Conservation (phyloP, 1,139 yeast species). For the Scheffersomyces cryptocercus region DNA sequence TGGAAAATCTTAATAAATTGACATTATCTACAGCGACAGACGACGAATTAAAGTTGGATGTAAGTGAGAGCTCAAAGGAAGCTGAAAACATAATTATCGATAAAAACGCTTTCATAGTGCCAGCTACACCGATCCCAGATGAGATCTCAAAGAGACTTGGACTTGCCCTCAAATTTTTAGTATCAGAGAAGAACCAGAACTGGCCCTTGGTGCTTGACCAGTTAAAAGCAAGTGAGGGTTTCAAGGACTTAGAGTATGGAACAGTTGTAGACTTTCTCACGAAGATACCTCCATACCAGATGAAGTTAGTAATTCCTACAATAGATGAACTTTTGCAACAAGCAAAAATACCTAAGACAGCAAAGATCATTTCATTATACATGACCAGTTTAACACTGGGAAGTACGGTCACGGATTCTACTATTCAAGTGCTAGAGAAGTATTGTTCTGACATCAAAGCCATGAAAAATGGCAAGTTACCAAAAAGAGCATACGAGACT, state of each 20-base stretch:
- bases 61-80: background rate
- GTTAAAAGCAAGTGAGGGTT: conserved; percentile 41
- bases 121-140: conserved; percentile 38
- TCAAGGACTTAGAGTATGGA: conserved; percentile 32
- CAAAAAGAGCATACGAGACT: conserved; percentile 31
- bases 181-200: conserved; percentile 46
- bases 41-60: conserved; percentile 19
- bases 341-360: conserved; percentile 33
- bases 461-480: conserved; percentile 18
- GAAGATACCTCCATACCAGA: conserved; percentile 43
- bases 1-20: background rate
- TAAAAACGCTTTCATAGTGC: conserved; percentile 12
- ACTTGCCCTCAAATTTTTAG: conserved; percentile 46
- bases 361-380: conserved; percentile 42
- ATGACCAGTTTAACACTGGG: conserved; percentile 42
- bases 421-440: conserved; percentile 24
- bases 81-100: background rate
- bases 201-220: conserved; percentile 58
- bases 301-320: conserved; percentile 34
- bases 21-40: background rate
- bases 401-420: conserved; percentile 20
- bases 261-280: conserved; percentile 45
- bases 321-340: conserved; percentile 34
- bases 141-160: conserved; percentile 47
- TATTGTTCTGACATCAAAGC: conserved; percentile 18